These are phyloP conservation scores for Fusarium circinatum DNA, from an alignment of 2,329 filamentous ascomycete genomes.

Conservation along the genomic window DNA sequence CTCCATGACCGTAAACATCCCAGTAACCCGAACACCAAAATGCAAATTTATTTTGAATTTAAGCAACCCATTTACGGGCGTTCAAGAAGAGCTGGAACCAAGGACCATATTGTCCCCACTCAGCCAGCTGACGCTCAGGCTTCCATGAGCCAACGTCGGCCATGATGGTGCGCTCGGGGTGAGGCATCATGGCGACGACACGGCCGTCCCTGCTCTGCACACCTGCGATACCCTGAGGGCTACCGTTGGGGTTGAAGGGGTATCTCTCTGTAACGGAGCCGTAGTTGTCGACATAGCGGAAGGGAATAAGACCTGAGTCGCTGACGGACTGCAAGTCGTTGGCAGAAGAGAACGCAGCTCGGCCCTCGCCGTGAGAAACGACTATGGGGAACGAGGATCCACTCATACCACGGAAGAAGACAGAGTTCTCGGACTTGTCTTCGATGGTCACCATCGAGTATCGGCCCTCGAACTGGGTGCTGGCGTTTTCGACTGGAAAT, in stretches of 20 bases:
- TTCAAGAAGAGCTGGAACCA: constrained; percentile 90
- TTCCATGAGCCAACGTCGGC: constrained; percentile 81
- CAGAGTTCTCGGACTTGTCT: constrained; percentile 40
- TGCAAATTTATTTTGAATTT: constrained; percentile 27
- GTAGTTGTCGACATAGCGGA: constrained; percentile 87
- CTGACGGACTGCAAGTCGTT: constrained; percentile 65
- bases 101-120: constrained; percentile 85
- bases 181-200: constrained; percentile 91
- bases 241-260: constrained; percentile 88
- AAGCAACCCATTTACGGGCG: constrained; percentile 87
- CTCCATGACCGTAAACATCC: constrained; percentile 7
- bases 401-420: constrained; percentile 42
- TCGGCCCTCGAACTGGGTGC: constrained; percentile 45
- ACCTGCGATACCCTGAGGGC: constrained; percentile 82
- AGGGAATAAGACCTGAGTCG: constrained; percentile 74
- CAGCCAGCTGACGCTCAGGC: constrained; percentile 64
- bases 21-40: constrained; percentile 32
- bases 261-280: constrained; percentile 82
- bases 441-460: constrained; percentile 43
- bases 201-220: constrained; percentile 81
- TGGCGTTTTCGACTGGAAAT: constrained; percentile 73
- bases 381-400: constrained; percentile 44
- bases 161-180: constrained; percentile 90
- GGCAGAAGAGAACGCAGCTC: constrained; percentile 74
- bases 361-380: constrained; percentile 67